Conservation (phyloP, 164 flowering plant species). For the Sedum album region DNA sequence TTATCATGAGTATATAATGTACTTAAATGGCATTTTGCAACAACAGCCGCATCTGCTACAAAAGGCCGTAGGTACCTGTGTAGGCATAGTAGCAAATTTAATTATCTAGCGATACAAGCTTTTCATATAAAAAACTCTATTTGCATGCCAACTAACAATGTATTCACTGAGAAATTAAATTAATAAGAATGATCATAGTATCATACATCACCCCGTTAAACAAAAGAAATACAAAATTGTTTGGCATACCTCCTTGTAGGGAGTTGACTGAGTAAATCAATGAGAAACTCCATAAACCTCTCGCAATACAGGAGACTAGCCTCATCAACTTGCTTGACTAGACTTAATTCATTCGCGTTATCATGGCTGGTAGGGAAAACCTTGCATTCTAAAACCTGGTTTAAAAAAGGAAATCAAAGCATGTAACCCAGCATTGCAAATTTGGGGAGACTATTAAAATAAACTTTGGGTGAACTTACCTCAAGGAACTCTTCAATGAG, state of each 20-base stretch:
- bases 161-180: neutral
- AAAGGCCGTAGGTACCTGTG: slow-evolving; percentile 74
- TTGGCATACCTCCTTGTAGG: slow-evolving; percentile 88
- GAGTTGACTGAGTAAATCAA: slow-evolving; percentile 90
- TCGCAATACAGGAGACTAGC: slow-evolving; percentile 83
- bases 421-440: neutral
- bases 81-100: neutral
- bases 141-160: neutral
- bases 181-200: neutral
- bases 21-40: slow-evolving; percentile 93
- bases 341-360: slow-evolving; percentile 25
- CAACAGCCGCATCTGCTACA: slow-evolving; percentile 89
- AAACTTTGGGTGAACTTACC: slow-evolving; percentile 28
- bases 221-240: neutral
- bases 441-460: no score
- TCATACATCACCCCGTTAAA: neutral
- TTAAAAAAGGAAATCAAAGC: slow-evolving; percentile 4
- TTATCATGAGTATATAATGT: slow-evolving; percentile 73
- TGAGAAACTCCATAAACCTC: slow-evolving; percentile 95
- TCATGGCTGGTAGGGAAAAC: slow-evolving; percentile 32
- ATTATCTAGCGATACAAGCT: neutral
- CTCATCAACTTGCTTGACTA: slow-evolving; percentile 32
- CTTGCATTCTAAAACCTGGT: slow-evolving; percentile 60
- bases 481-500: slow-evolving; percentile 81
- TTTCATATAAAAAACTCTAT: neutral